Evolutionary conservation across 2,329 filamentous ascomycete species (phyloP), one percentile per base, ranked within the genome.

Genomic region (Aspergillus thermomutatus): DNA sequence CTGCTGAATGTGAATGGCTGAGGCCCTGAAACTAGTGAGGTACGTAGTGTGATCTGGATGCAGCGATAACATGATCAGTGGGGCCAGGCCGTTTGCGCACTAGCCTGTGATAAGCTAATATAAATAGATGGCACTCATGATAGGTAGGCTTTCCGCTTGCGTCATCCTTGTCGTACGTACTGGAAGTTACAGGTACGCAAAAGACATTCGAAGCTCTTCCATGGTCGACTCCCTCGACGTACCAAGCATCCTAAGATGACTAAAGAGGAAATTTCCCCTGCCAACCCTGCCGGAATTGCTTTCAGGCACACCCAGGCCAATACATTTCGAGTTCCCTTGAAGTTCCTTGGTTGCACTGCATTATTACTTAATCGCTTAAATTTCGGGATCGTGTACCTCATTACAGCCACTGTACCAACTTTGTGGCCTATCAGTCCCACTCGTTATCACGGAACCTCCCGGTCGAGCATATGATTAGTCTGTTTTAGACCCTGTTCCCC

Each of bases 41-140:
- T n/a, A n/a, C n/a, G n/a, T n/a, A n/a, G 52, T 57, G 46, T 49
- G 50, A 49, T 54, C 45, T 46, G 43, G 43, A 46, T 46, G 43
- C 21, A 46, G 8, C 11, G 21, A 46, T 46, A 46, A 46, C 8
- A 46, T 11, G 19, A 25, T 0, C 8, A 11, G 21, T 46, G 43
- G 43, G 43, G 21, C 43, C 43, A 11, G 21, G 17, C 43, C 43
- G 21, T 23, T 23, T 23, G 19, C 43, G 43, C 43, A 46, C 23
- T 46, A 23, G 21, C 11, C 43, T 46, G 11, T 46, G 43, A 46
- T 46, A 46, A 46, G 43, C 43, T 7, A 17, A 23, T 46, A 46
- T 46, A 46, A 46, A 46, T 46, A 46, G 43, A 26, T 25, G 4
- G 10, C 26, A 8, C 25, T 34, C 14, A 45, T n/a, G 23, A 46